Base-by-base conservation (phyloP, 257 asterid genomes). In the Petunia axillaris region DNA sequence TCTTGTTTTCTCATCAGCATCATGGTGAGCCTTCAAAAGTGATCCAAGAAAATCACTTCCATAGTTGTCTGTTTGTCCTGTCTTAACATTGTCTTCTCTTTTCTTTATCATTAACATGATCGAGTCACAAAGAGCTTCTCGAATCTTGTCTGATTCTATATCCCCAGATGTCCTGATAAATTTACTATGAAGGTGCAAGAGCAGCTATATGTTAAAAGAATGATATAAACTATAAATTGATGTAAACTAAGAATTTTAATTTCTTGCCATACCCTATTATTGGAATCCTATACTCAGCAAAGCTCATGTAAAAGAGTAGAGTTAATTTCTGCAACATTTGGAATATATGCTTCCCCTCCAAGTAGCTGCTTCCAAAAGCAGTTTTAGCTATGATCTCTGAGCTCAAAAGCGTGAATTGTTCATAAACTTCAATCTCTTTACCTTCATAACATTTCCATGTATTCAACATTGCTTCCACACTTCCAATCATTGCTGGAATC, bases 301-400 rank as follows among this genome's bases (percentile, higher is more conserved):
- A 81, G 83, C 86, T 90, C 80, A 82, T 83, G 14, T 90, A 86
- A 67, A 85, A 78, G 1, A 87, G 75, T 11, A 77, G 44, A 38
- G 90, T 77, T 57, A 90, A 70, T 54, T 86, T 86, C 86, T 80
- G 83, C 83, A 90, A 35, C 92, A 82, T 86, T 16, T 88, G 91
- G 78, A 91, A 91, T 58, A 91, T 88, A n/a, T 79, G 84, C 82
- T 89, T 84, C 85, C 95, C 95, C 81, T 91, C 95, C 64, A 75
- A 15, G 50, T 89, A 91, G 64, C 89, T 89, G 84, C 95, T 91
- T 1, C 95, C 95, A 50, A 91, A 91, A 4, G 95, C 95, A 38
- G 93, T 89, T 82, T 81, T 91, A 16, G 95, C 89, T 76, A 91
- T 87, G 59, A 89, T 73, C 37, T 89, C 91, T 64, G 93, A 85